Evolutionary conservation across 306 rosid species (phyloP).

Genomic region (Cicer pinnatifidum): DNA sequence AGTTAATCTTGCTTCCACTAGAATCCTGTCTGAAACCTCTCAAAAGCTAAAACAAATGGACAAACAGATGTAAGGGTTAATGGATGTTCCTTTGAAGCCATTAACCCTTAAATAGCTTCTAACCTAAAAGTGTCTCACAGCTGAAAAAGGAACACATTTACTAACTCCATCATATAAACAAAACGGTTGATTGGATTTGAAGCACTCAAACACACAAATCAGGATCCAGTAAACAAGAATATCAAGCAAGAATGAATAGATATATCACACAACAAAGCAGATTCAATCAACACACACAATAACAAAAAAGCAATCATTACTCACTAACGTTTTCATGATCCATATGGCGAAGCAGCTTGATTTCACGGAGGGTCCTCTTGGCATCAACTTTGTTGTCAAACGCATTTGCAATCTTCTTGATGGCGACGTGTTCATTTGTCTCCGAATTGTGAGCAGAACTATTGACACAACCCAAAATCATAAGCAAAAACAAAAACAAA

Average conservation of each 20-base stretch:
- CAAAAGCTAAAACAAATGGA: background rate
- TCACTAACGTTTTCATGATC: conserved; percentile 94
- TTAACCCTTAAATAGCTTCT: background rate
- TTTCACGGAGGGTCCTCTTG: conserved; percentile 96
- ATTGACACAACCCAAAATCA: conserved; percentile 19
- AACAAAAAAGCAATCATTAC: conserved; percentile 21
- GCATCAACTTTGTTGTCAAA: conserved; percentile 95
- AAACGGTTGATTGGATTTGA: background rate
- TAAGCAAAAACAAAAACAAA: conserved; percentile 14
- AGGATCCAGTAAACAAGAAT: conserved; percentile 30
- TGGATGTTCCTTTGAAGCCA: background rate
- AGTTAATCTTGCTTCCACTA: conserved; percentile 2
- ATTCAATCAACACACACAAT: background rate
- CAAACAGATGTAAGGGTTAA: background rate
- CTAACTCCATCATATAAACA: background rate
- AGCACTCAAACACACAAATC: conserved; percentile 17
- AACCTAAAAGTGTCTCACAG: conserved; percentile 5
- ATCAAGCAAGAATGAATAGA: conserved; percentile 4
- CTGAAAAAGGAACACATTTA: conserved; percentile 27
- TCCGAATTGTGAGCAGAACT: conserved; percentile 90
- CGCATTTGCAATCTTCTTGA: conserved; percentile 95
- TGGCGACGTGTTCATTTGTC: conserved; percentile 86
- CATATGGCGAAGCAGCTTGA: conserved; percentile 97
- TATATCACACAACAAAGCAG: conserved; percentile 10
- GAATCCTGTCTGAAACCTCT: background rate